phyloP scores from a whole-genome alignment of 768 basidiomycete genomes.

The Mycena galericulata region DNA sequence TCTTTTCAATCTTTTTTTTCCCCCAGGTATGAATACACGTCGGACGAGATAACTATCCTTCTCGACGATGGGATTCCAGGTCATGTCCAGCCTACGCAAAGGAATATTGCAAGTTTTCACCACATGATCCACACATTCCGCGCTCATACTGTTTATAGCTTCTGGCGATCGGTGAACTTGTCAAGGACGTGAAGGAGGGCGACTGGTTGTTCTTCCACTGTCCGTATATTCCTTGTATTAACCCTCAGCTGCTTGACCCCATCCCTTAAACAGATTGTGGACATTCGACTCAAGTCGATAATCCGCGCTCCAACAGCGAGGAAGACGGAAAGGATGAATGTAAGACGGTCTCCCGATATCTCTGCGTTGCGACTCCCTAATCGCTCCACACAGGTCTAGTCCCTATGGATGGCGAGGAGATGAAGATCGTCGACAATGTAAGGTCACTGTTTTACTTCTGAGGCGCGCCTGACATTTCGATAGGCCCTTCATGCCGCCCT shows the following conservation, averaged over 20 bases:
- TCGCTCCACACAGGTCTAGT: constrained; percentile 13
- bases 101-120: neutral
- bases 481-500: constrained; percentile 27
- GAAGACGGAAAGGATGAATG: constrained; percentile 36
- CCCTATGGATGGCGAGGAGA: constrained; percentile 20
- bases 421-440: constrained; percentile 24
- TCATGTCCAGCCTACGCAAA: constrained; percentile 10
- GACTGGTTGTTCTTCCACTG: constrained; percentile 42
- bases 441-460: neutral
- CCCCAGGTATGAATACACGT: neutral
- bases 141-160: neutral
- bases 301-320: constrained; percentile 11
- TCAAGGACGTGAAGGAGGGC: constrained; percentile 33
- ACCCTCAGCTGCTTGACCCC: neutral
- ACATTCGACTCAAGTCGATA: constrained; percentile 25
- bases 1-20: too few species aligned
- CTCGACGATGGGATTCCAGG: constrained; percentile 1
- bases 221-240: constrained; percentile 20
- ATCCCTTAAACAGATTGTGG: constrained; percentile 22
- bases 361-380: too few species aligned
- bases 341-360: neutral
- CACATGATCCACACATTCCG: too few species aligned
- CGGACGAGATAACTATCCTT: neutral
- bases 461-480: neutral
- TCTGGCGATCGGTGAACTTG: constrained; percentile 11